Percentiles rank a stretch among this genome's conserved stretches.
phyloP scores from a whole-genome alignment of 257 asterid genomes.

The Ehretia macrophylla region DNA sequence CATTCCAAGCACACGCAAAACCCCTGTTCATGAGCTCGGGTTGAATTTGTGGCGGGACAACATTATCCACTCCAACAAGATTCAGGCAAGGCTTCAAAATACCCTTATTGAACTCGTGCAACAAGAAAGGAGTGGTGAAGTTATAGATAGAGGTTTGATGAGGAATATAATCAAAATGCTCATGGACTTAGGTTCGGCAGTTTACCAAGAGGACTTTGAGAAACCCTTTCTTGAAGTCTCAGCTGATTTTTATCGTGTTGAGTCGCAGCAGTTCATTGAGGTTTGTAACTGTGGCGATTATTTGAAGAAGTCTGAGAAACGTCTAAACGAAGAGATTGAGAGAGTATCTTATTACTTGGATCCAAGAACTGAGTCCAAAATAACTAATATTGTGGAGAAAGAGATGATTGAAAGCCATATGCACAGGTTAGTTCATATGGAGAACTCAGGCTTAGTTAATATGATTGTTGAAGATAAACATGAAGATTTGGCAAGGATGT shows the following conservation, averaged over 20 bases:
- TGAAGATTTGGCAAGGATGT: constrained; percentile 86
- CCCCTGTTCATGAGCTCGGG: constrained; percentile 84
- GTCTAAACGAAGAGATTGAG: constrained; percentile 81
- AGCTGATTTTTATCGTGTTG: constrained; percentile 78
- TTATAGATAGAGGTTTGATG: constrained; percentile 80
- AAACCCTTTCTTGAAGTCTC: constrained; percentile 75
- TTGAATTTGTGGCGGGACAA: constrained; percentile 84
- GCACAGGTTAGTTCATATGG: constrained; percentile 82
- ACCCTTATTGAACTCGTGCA: constrained; percentile 66
- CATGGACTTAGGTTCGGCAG: too few relatives aligned
- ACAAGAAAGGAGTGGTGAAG: constrained; percentile 76
- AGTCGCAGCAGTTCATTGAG: constrained; percentile 84
- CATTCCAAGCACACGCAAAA: constrained; percentile 59
- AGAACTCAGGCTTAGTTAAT: constrained; percentile 76
- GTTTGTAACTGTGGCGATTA: constrained; percentile 83
- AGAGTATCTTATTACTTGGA: constrained; percentile 83
- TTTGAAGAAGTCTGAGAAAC: constrained; percentile 76
- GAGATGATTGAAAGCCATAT: constrained; percentile 92
- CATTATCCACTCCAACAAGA: constrained; percentile 65
- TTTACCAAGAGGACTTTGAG: too few relatives aligned
- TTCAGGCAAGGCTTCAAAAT: constrained; percentile 63
- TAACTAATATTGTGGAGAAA: constrained; percentile 70
- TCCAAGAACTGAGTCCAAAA: constrained; percentile 61
- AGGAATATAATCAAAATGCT: too few relatives aligned
- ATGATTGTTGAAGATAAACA: constrained; percentile 78